These are phyloP conservation scores for Spergularia bocconei DNA, from an alignment of 148 eudicot species.

Conservation along the genomic window DNA sequence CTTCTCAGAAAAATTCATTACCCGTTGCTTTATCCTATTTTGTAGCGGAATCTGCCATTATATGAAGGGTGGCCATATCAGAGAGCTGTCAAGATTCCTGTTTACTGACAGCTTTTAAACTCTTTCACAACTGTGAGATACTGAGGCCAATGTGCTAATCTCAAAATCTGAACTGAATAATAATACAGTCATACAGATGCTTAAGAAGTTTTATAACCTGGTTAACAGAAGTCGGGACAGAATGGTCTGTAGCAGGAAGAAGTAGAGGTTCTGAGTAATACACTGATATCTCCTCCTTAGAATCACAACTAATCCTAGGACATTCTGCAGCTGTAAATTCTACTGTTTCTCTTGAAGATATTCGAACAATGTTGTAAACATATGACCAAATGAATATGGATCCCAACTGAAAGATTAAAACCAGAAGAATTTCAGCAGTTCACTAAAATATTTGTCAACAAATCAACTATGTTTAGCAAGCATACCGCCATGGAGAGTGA, in stretches of 20 bases:
- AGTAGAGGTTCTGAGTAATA: constrained; percentile 7
- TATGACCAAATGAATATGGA: constrained; percentile 78
- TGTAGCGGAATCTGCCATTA: constrained; percentile 26
- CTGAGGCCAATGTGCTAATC: too few species aligned
- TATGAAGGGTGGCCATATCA: neutral
- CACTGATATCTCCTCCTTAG: constrained; percentile 7
- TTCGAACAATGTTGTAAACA: constrained; percentile 74
- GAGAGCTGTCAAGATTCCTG: neutral
- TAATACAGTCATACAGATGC: too few species aligned
- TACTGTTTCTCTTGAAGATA: constrained; percentile 27
- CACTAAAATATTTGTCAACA: too few species aligned
- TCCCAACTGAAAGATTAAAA: constrained; percentile 52
- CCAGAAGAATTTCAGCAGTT: neutral
- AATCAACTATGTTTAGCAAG: neutral
- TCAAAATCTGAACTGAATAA: too few species aligned
- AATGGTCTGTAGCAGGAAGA: constrained; percentile 3
- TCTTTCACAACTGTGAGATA: too few species aligned
- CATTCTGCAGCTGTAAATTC: neutral
- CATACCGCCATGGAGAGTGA: constrained; percentile 95
- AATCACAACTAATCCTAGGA: neutral
- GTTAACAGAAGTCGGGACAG: neutral
- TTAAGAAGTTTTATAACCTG: neutral
- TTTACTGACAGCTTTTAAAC: neutral
- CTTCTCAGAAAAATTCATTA: constrained; percentile 17
- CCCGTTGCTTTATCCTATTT: constrained; percentile 18